phyloP scores from a whole-genome alignment of 768 basidiomycete species.

The Suillus luteus region DNA sequence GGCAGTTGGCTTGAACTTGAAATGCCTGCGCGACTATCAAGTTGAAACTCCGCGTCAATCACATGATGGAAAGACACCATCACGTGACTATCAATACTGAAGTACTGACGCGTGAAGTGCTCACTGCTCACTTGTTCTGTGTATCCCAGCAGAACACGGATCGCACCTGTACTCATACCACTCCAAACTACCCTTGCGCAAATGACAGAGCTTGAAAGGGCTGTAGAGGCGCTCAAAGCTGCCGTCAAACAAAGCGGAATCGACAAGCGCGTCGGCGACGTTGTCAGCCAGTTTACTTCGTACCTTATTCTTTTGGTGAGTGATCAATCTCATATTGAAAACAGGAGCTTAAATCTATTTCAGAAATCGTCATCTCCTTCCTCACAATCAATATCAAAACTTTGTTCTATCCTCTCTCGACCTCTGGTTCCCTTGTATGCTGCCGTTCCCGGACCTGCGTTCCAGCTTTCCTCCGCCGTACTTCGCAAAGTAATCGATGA shows the following conservation, averaged over 20 bases:
- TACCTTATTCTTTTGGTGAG: slow-evolving; percentile 47
- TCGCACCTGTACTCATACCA: neutral
- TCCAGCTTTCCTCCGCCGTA: slow-evolving; percentile 45
- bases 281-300: slow-evolving; percentile 43
- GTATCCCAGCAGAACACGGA: neutral
- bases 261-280: slow-evolving; percentile 34
- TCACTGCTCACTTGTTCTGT: neutral
- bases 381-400: slow-evolving; percentile 36
- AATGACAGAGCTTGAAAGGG: slow-evolving; percentile 28
- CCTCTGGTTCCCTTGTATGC: slow-evolving; percentile 48
- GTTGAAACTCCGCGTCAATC: slow-evolving; percentile 30
- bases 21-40: slow-evolving; percentile 18
- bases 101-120: neutral
- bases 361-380: slow-evolving; percentile 45
- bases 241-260: slow-evolving; percentile 31
- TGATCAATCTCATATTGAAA: neutral
- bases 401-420: slow-evolving; percentile 43
- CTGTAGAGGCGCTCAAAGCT: slow-evolving; percentile 35
- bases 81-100: slow-evolving; percentile 29
- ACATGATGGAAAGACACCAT: slow-evolving; percentile 31
- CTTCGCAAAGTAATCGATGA: slow-evolving; percentile 41
- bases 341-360: neutral
- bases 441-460: slow-evolving; percentile 37
- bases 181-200: neutral
- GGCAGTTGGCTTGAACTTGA: slow-evolving; percentile 6